Evolutionary conservation across 495 filamentous ascomycete species (phyloP).

Genomic region (Penicillium pulvis): DNA sequence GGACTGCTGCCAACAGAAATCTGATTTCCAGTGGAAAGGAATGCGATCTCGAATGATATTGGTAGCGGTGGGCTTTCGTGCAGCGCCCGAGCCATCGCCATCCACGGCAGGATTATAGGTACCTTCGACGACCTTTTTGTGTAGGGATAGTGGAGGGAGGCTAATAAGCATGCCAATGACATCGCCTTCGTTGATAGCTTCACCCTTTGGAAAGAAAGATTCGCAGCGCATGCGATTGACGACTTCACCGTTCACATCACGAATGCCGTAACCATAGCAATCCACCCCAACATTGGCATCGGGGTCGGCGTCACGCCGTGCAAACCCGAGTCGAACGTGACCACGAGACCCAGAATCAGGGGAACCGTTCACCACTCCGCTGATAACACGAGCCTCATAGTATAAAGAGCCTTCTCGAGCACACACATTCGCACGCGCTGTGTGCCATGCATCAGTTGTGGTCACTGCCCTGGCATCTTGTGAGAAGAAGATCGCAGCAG

Average conservation of each 20-base stretch:
- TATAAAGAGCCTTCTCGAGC: slow-evolving; percentile 91
- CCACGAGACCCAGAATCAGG: slow-evolving; percentile 51
- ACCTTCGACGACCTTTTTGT: slow-evolving; percentile 85
- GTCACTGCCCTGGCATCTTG: slow-evolving; percentile 46
- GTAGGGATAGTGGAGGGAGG: slow-evolving; percentile 78
- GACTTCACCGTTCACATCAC: slow-evolving; percentile 86
- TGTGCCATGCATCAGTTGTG: slow-evolving; percentile 48
- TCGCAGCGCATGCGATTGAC: slow-evolving; percentile 91
- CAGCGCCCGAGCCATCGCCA: slow-evolving; percentile 24
- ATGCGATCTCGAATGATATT: slow-evolving; percentile 94
- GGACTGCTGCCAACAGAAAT: slow-evolving; percentile 93
- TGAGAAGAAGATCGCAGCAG: slow-evolving; percentile 60
- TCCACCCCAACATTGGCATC: slow-evolving; percentile 95
- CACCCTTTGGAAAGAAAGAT: slow-evolving; percentile 76
- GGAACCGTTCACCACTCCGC: slow-evolving; percentile 53
- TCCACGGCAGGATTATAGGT: slow-evolving; percentile 85
- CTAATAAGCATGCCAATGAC: slow-evolving; percentile 94
- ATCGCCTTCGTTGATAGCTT: slow-evolving; percentile 78
- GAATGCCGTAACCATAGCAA: slow-evolving; percentile 92
- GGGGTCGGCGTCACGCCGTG: slow-evolving; percentile 83
- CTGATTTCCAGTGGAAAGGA: slow-evolving; percentile 88
- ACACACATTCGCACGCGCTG: slow-evolving; percentile 78
- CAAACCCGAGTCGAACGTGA: slow-evolving; percentile 89
- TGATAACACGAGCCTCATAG: slow-evolving; percentile 88
- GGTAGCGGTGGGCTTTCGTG: slow-evolving; percentile 32